Evolutionary conservation across 2,329 filamentous ascomycete genomes (phyloP), one percentile per base, ranked within the genome.

Genomic region (Neonectria magnoliae): DNA sequence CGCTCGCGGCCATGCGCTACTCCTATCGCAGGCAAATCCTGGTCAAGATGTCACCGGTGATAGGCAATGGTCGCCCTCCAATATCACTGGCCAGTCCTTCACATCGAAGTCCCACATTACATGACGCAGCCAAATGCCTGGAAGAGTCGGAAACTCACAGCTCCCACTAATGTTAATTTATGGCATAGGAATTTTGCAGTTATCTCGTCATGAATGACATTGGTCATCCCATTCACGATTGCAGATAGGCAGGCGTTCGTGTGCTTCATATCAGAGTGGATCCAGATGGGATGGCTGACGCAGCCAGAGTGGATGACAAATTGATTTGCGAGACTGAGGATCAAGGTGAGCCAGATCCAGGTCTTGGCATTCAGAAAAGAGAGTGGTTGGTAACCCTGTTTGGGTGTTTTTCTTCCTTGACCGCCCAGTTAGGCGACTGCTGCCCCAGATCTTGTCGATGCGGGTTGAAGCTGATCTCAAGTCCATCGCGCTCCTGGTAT

Each of bases 111-210:
- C 33, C 55, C 47, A 45, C 54, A 47, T 52, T 44, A 48, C 60
- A 57, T 62, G 60, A 62, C 50, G 54, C 55, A 63, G 18, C 54
- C 54, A 42, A 63, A 33, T 50, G 50, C 55, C 55, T 63, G 44
- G 55, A 63, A 58, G 55, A 38, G 55, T 63, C 50, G 44, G 60
- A 53, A 54, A 41, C 42, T 58, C 48, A 57, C 42, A 42, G 53
- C 22, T 41, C 41, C 38, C 41, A 38, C 31, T 42, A 27, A 20
- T 25, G 31, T 57, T 16, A 36, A 58, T 31, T 27, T 47, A 38
- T 41, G 54, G 45, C 14, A 63, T 58, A 41, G 18, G 31, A 33
- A n/a, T 53, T 54, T 29, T n/a, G 31, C 13, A 38, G 51, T 27
- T 11, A 42, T 33, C 31, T 57, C 54, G 29, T 20, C 36, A 41